A percentile compares a stretch with the other conserved stretches of the same genome.
These are phyloP conservation scores for Recurvomyces mirabilis DNA, from an alignment of 495 filamentous ascomycete species.

Conservation along the genomic window DNA sequence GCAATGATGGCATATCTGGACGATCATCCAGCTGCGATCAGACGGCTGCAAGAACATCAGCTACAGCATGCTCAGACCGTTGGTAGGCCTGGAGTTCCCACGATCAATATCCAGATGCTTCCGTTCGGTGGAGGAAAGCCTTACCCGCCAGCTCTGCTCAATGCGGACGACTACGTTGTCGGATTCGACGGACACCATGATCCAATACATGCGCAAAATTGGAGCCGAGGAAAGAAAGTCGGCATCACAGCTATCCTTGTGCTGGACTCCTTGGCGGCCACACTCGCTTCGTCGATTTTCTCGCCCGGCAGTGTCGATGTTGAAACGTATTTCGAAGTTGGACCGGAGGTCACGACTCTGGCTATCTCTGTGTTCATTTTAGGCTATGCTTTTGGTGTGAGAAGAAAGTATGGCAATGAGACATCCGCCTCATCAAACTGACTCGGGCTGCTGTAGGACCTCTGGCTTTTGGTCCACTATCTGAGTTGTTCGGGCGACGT, in stretches of 20 bases:
- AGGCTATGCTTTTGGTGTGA: slow-evolving; percentile 57
- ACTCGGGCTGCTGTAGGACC: no score
- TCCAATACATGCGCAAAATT: slow-evolving; percentile 65
- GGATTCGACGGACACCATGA: slow-evolving; percentile 38
- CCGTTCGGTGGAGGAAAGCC: slow-evolving; percentile 29
- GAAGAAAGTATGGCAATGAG: no score
- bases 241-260: slow-evolving; percentile 61
- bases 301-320: slow-evolving; percentile 48
- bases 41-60: slow-evolving; percentile 19
- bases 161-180: slow-evolving; percentile 38
- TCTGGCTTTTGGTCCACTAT: slow-evolving; percentile 52
- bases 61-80: slow-evolving; percentile 21
- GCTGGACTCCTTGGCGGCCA: slow-evolving; percentile 61
- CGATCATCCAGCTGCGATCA: slow-evolving; percentile 21
- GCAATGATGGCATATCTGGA: slow-evolving; percentile 19
- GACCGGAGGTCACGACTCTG: slow-evolving; percentile 48
- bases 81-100: slow-evolving; percentile 4
- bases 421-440: no score
- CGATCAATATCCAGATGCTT: slow-evolving; percentile 5
- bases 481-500: slow-evolving; percentile 66
- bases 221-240: slow-evolving; percentile 66
- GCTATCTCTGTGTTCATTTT: slow-evolving; percentile 60
- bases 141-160: slow-evolving; percentile 36
- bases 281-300: slow-evolving; percentile 64
- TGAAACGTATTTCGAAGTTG: slow-evolving; percentile 42